Percentiles rank a stretch among this genome's conserved stretches.
Evolutionary conservation across 805 yeast genomes (phyloP).

Genomic region (Metschnikowia rubicola): DNA sequence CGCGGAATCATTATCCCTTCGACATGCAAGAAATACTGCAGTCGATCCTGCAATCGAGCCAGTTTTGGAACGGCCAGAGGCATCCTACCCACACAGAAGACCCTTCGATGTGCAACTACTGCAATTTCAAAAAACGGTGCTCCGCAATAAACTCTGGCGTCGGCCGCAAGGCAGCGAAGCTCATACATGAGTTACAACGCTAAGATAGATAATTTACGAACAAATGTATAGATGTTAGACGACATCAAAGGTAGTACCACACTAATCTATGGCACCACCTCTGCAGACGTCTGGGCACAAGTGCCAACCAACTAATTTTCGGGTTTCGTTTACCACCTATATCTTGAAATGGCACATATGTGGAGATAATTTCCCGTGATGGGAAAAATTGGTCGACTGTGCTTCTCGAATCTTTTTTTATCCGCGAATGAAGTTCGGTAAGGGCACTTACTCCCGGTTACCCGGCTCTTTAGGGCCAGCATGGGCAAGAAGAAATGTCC

Average conservation of each 20-base stretch:
- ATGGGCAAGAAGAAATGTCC: too few species aligned
- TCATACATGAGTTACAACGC: conserved; percentile 10
- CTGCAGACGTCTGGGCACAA: conserved; percentile 23
- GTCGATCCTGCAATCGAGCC: conserved; percentile 32
- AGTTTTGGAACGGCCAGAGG: conserved; percentile 60
- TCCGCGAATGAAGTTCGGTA: too few species aligned
- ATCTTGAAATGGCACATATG: conserved; percentile 32
- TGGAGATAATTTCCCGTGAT: conserved; percentile 34
- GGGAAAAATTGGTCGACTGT: neutral
- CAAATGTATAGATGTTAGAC: conserved; percentile 12
- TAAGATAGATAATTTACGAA: neutral
- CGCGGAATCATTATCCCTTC: conserved; percentile 38
- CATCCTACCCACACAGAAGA: conserved; percentile 44
- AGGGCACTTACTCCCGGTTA: neutral
- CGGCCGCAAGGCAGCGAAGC: conserved; percentile 2
- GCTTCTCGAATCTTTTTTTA: too few species aligned
- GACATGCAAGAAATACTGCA: conserved; percentile 26
- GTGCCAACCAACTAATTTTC: conserved; percentile 21
- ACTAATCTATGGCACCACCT: conserved; percentile 22
- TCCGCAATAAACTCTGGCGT: conserved; percentile 12
- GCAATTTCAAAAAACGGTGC: conserved; percentile 45
- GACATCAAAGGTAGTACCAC: conserved; percentile 24
- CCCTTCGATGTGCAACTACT: conserved; percentile 46
- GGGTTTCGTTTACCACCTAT: conserved; percentile 44
- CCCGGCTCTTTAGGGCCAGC: conserved; percentile 5